Percentiles rank a stretch among this genome's conserved stretches.
These are phyloP conservation scores for Candida nonsorbophila DNA, from an alignment of 805 yeast species.

Conservation along the genomic window DNA sequence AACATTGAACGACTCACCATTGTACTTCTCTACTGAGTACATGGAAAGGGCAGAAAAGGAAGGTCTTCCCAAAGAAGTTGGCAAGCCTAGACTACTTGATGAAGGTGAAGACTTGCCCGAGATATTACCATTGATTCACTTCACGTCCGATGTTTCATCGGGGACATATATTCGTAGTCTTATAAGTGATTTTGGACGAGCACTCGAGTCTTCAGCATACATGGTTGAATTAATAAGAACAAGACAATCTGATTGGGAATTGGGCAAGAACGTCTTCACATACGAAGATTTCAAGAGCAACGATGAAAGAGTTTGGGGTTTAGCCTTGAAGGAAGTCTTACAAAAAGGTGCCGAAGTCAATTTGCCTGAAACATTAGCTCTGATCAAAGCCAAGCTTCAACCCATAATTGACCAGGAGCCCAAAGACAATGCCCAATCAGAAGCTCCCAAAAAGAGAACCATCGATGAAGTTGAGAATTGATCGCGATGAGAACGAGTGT, in stretches of 20 bases:
- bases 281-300: slow-evolving; percentile 61
- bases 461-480: slow-evolving; percentile 18
- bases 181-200: slow-evolving; percentile 82
- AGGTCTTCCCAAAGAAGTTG: slow-evolving; percentile 31
- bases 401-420: slow-evolving; percentile 1
- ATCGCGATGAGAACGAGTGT: too few species aligned
- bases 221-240: slow-evolving; percentile 78
- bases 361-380: slow-evolving; percentile 21
- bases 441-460: slow-evolving; percentile 13
- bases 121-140: slow-evolving; percentile 65
- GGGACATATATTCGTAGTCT: slow-evolving; percentile 93
- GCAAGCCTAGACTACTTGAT: slow-evolving; percentile 31
- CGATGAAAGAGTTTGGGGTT: slow-evolving; percentile 66
- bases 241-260: slow-evolving; percentile 80
- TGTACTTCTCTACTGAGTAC: slow-evolving; percentile 55
- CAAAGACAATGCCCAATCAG: slow-evolving; percentile 1
- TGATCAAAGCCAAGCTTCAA: too few species aligned
- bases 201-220: slow-evolving; percentile 74
- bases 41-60: slow-evolving; percentile 38
- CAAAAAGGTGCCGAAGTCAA: slow-evolving; percentile 24
- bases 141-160: slow-evolving; percentile 77
- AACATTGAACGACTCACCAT: slow-evolving; percentile 57
- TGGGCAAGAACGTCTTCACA: slow-evolving; percentile 64
- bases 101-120: slow-evolving; percentile 36
- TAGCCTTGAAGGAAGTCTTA: slow-evolving; percentile 52